Evolutionary conservation across 257 asterid genomes (phyloP).

Genomic region (Nicotiana tomentosiformis): DNA sequence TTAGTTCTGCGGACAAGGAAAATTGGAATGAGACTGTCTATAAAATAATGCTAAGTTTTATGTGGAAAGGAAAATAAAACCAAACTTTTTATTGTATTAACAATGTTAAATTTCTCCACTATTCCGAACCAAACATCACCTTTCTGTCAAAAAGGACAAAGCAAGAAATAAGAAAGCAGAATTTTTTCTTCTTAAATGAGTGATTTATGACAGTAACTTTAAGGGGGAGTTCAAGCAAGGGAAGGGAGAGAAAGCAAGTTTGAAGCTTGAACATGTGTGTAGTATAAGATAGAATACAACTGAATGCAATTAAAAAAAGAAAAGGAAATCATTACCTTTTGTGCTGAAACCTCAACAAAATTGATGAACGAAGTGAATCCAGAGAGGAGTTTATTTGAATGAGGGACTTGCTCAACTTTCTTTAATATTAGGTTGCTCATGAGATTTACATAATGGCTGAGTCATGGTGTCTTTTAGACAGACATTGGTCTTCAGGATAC

Average conservation of each 20-base stretch:
- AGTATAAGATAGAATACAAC: neutral
- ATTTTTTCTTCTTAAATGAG: neutral
- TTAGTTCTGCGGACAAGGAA: no score
- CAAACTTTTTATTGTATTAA: no score
- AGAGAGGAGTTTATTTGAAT: no score
- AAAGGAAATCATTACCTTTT: neutral
- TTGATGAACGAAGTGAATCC: neutral
- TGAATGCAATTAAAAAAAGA: neutral
- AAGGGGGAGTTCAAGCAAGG: neutral
- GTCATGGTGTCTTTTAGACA: neutral
- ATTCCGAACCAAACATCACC: neutral
- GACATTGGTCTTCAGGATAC: neutral
- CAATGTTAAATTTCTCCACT: no score
- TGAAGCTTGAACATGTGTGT: neutral
- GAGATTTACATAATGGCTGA: neutral
- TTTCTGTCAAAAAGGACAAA: neutral
- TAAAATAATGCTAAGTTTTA: no score
- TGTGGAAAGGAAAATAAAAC: no score
- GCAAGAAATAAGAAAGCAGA: neutral
- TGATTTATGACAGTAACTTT: neutral
- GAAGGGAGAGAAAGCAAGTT: neutral
- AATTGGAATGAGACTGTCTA: no score
- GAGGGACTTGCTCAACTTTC: neutral
- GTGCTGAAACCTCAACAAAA: neutral
- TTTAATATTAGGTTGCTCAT: neutral